phyloP scores from a whole-genome alignment of 768 basidiomycete species.

The Lactifluus rugatus region DNA sequence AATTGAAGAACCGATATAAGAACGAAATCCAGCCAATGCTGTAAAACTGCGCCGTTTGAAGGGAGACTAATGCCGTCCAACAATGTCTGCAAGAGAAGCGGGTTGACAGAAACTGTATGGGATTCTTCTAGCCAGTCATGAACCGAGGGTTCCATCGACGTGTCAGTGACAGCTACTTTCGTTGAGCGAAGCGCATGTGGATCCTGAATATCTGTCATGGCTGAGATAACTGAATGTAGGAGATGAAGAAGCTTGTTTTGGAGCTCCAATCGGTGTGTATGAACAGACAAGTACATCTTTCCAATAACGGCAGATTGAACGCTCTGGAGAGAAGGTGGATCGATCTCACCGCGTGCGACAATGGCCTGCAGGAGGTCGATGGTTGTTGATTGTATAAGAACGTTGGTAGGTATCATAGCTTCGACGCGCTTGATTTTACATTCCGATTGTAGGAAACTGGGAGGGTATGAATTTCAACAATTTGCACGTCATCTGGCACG shows the following conservation, averaged over 20 bases:
- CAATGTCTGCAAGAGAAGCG: constrained; percentile 67
- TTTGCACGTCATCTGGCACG: constrained; percentile 17
- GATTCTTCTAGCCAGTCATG: constrained; percentile 29
- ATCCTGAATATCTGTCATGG: constrained; percentile 37
- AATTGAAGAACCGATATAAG: constrained; percentile 85
- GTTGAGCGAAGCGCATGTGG: not conserved
- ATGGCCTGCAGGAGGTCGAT: constrained; percentile 79
- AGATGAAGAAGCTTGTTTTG: constrained; percentile 92
- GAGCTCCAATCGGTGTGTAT: constrained; percentile 61
- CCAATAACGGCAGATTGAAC: constrained; percentile 64
- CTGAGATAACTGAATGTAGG: constrained; percentile 75
- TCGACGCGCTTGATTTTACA: constrained; percentile 39
- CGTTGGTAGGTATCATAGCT: constrained; percentile 54
- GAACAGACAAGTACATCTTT: constrained; percentile 68
- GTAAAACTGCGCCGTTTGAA: constrained; percentile 70
- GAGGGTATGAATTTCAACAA: not conserved
- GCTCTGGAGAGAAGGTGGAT: constrained; percentile 44
- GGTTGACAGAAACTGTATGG: constrained; percentile 45
- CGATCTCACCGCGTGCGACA: constrained; percentile 72
- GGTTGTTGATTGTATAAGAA: constrained; percentile 58
- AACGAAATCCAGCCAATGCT: constrained; percentile 96
- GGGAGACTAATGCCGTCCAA: constrained; percentile 66
- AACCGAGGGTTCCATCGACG: constrained; percentile 8
- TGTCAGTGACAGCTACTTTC: constrained; percentile 1
- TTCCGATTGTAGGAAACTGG: constrained; percentile 71